Conservation (phyloP, 768 basidiomycete genomes). For the Russula dissimulans region DNA sequence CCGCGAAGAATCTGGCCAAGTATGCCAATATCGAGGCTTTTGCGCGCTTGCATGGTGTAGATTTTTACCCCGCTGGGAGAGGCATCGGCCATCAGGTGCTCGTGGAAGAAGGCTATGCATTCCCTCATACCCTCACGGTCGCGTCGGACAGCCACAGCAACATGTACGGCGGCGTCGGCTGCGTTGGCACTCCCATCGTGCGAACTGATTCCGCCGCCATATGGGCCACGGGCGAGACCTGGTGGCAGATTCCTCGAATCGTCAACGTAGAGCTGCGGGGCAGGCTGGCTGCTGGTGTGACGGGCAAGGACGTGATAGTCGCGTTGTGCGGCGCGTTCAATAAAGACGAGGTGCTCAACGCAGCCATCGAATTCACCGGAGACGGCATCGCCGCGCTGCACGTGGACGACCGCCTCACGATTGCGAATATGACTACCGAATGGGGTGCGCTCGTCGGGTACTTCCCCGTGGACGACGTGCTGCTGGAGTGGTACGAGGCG, state of each 20-base stretch:
- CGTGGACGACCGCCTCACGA: conserved; percentile 91
- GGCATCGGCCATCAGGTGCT: conserved; percentile 98
- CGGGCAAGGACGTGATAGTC: conserved; percentile 97
- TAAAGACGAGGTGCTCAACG: conserved; percentile 92
- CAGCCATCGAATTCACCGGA: conserved; percentile 93
- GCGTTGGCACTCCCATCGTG: conserved; percentile 95
- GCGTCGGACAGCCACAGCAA: conserved; percentile 96
- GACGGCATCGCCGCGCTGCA: conserved; percentile 69
- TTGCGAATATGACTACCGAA: conserved; percentile 99
- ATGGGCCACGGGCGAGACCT: conserved; percentile 97
- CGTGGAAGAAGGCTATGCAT: conserved; percentile 97
- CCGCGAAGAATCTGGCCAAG: conserved; percentile 81
- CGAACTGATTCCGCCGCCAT: conserved; percentile 90
- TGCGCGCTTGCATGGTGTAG: conserved; percentile 73
- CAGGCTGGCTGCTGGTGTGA: conserved; percentile 75
- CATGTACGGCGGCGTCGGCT: conserved; percentile 98
- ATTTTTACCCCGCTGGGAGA: conserved; percentile 95
- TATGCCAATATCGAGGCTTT: conserved; percentile 89
- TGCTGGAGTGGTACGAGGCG: conserved; percentile 80
- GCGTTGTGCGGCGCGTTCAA: conserved; percentile 95
- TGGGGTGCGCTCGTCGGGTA: conserved; percentile 97
- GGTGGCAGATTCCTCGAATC: conserved; percentile 99
- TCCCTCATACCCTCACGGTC: conserved; percentile 90
- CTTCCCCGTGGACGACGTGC: conserved; percentile 82
- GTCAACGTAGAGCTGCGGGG: conserved; percentile 90